phyloP scores from a whole-genome alignment of 164 flowering plant genomes.

The Liquidambar formosana region DNA sequence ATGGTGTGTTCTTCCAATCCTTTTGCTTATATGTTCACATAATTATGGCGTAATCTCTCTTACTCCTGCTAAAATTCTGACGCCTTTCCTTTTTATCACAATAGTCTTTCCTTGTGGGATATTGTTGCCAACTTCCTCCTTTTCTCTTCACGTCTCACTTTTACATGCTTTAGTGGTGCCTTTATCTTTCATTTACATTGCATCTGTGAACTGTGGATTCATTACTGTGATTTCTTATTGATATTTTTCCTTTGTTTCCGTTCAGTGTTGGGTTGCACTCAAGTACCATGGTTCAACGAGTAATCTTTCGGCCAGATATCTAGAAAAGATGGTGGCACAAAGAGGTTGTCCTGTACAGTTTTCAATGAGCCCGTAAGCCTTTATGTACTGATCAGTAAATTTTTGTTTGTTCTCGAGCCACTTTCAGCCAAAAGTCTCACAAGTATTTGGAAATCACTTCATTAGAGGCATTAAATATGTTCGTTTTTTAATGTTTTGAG shows the following conservation, averaged over 20 bases:
- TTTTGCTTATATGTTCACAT: no score
- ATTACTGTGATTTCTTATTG: background rate
- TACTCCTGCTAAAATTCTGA: no score
- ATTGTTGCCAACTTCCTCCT: background rate
- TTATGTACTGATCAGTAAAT: conserved; percentile 1
- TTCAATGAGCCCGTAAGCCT: conserved; percentile 66
- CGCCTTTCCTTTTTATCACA: background rate
- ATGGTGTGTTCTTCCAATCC: background rate
- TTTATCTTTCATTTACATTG: no score
- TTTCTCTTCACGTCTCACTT: background rate
- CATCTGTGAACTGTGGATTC: background rate
- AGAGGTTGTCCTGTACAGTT: conserved; percentile 49
- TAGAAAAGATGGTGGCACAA: conserved; percentile 51
- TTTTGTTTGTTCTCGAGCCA: background rate
- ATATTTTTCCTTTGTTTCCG: background rate
- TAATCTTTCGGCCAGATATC: conserved; percentile 40
- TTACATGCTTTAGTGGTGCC: no score
- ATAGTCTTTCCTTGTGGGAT: background rate
- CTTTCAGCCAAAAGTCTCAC: conserved; percentile 3
- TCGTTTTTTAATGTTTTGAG: background rate
- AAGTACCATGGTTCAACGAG: conserved; percentile 58
- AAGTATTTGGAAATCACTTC: background rate
- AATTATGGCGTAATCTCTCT: no score
- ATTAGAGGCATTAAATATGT: background rate
- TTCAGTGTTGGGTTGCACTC: conserved; percentile 67